Percentiles rank a stretch among this genome's conserved stretches.
Conservation (phyloP, 2,329 filamentous ascomycete genomes). For the Colletotrichum sp. region DNA sequence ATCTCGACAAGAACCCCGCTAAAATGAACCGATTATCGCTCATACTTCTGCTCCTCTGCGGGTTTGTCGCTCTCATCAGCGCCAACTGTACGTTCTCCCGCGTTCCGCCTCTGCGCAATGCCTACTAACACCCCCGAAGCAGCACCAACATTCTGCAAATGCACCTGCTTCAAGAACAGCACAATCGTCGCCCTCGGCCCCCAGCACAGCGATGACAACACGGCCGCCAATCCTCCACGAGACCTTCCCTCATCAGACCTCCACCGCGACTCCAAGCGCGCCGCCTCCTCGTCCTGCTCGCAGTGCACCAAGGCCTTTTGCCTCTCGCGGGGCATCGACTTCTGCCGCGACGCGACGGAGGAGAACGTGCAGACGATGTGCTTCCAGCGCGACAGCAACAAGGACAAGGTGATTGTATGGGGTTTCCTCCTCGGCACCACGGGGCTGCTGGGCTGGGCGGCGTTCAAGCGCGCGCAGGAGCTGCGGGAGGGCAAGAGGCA, state of each 20-base stretch:
- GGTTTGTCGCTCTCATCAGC: constrained; percentile 36
- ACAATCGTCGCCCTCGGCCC: constrained; percentile 69
- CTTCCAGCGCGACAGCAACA: constrained; percentile 71
- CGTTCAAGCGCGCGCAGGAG: constrained; percentile 53
- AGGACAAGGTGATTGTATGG: constrained; percentile 71
- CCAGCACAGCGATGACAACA: constrained; percentile 29
- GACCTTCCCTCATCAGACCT: constrained; percentile 20
- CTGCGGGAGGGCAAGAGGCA: constrained; percentile 32
- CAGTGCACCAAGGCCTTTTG: constrained; percentile 72
- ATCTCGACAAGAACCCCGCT: not conserved
- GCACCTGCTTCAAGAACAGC: constrained; percentile 73
- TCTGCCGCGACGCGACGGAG: constrained; percentile 67
- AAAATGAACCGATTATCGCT: constrained; percentile 35
- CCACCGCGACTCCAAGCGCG: constrained; percentile 27
- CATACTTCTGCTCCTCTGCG: constrained; percentile 39
- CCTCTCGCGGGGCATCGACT: constrained; percentile 62
- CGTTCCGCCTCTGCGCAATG: not conserved
- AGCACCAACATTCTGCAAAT: constrained; percentile 71
- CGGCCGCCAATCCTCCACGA: constrained; percentile 26
- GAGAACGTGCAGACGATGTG: constrained; percentile 67
- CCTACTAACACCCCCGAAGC: constrained; percentile 43
- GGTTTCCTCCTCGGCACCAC: constrained; percentile 64
- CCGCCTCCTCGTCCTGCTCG: constrained; percentile 55
- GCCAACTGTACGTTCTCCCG: constrained; percentile 46
- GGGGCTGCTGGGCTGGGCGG: constrained; percentile 66